Base-by-base conservation (phyloP, 352 stramenopile genomes). In the Phytopythium cucurbitacearum region DNA sequence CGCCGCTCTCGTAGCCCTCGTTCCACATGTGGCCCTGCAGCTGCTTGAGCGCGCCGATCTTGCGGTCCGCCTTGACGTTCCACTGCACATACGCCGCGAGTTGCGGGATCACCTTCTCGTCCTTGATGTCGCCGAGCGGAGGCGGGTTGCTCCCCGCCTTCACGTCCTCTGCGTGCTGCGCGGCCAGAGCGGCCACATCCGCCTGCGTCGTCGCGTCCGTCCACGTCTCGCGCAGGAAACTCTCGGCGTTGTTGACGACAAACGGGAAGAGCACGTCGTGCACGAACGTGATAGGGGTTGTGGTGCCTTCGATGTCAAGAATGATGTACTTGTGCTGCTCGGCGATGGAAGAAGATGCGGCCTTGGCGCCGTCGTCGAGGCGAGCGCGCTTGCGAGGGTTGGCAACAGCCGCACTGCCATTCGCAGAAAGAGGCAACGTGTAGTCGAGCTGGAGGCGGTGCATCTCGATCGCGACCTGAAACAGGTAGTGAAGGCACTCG, bases 401-500 rank as follows among this genome's bases (percentile, higher is more conserved):
- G 1, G n/a, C 40, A 28, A 28, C 21, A 28, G 2, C 21, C 21
- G 2, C 21, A 11, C 56, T 52, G 56, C 80, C 75, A 85, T 64
- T 91, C 81, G 41, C 53, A 12, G 55, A 51, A 0, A 67, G 73
- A 1, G 87, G 66, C 9, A 62, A 53, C 5, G 73, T 66, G 41
- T 73, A 86, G 65, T 97, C 88, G 28, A 97, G 62, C 8, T 82
- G 71, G 60, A 96, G 81, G 39, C 80, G 78, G 58, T 80, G 88
- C 89, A 98, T 97, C 62, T 95, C 84, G 40, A 98, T 79, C 12
- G 80, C 87, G 13, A 69, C 71, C 61, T 97, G 78, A 53, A 99
- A 98, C 8, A 99, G 74, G 68, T 99, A 99, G 80, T 99, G 94
- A 47, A 98, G 85, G 35, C 91, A 97, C 74, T 99, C 96, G 48